phyloP scores from a whole-genome alignment of 306 rosid species.

The Sesbania bispinosa region DNA sequence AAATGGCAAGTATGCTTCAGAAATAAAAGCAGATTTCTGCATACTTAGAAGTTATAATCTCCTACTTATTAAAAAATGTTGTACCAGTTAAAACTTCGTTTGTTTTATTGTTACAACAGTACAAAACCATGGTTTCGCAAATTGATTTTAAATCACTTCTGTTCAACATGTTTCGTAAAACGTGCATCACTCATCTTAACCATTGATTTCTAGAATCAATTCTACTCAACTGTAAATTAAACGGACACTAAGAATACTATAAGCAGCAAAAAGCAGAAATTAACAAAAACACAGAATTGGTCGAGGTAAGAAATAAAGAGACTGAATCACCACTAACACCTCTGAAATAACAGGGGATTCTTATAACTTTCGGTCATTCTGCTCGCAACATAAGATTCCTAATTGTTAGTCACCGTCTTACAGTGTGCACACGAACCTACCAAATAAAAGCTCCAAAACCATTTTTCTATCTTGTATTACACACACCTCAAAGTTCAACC shows the following conservation, averaged over 20 bases:
- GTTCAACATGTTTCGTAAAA: no score
- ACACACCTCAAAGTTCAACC: background rate
- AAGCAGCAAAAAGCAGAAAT: background rate
- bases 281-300: background rate
- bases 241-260: background rate
- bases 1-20: background rate
- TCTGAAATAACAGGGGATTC: slow-evolving; percentile 12
- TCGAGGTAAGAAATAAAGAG: background rate
- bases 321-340: background rate
- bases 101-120: no score
- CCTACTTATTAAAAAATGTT: background rate
- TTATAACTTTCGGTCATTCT: background rate
- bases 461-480: background rate
- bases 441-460: background rate
- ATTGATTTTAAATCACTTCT: no score
- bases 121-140: no score
- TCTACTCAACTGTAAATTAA: no score
- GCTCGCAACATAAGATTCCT: background rate
- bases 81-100: no score
- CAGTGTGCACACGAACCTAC: background rate
- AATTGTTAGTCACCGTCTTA: background rate
- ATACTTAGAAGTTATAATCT: background rate
- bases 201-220: no score
- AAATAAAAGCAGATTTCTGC: background rate
- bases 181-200: no score